These are phyloP conservation scores for Neonectria hederae DNA, from an alignment of 2,329 filamentous ascomycete species.

Conservation along the genomic window DNA sequence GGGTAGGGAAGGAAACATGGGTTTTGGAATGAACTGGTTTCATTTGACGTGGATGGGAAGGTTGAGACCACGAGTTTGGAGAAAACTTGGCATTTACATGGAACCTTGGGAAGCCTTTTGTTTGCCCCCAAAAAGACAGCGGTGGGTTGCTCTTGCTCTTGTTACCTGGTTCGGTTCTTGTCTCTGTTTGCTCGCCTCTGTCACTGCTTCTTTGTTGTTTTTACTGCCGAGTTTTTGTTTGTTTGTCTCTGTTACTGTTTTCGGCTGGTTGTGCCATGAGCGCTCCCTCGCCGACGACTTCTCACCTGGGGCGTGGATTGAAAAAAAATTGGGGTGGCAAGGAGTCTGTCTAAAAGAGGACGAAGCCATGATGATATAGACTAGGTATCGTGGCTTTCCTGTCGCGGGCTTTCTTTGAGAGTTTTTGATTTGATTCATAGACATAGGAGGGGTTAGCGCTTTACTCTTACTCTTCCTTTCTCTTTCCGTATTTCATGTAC, in stretches of 20 bases:
- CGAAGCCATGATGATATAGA: slow-evolving; percentile 36
- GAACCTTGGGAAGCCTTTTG: slow-evolving; percentile 19
- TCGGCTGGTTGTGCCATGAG: slow-evolving; percentile 14
- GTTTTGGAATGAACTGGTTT: slow-evolving; percentile 5
- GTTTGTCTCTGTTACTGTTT: slow-evolving; percentile 10
- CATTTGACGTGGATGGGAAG: slow-evolving; percentile 21
- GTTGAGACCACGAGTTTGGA: slow-evolving; percentile 21
- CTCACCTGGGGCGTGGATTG: slow-evolving; percentile 18
- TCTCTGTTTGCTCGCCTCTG: slow-evolving; percentile 6
- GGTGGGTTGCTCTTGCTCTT: slow-evolving; percentile 12
- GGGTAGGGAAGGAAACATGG: background rate
- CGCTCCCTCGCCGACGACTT: slow-evolving; percentile 4
- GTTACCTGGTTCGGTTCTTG: background rate
- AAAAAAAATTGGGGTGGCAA: slow-evolving; percentile 30
- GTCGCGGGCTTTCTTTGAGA: slow-evolving; percentile 8
- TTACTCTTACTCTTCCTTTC: background rate
- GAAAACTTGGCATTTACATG: slow-evolving; percentile 35
- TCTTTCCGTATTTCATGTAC: background rate
- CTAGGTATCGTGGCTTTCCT: slow-evolving; percentile 25
- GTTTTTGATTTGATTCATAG: slow-evolving; percentile 27
- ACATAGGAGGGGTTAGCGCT: slow-evolving; percentile 11
- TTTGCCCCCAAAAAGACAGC: slow-evolving; percentile 18
- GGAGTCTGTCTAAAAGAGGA: slow-evolving; percentile 35
- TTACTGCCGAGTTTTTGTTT: background rate
- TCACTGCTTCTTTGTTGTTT: slow-evolving; percentile 16